Evolutionary conservation across 2,329 filamentous ascomycete genomes (phyloP), one percentile per base, ranked within the genome.

Genomic region (Nemania serpens): DNA sequence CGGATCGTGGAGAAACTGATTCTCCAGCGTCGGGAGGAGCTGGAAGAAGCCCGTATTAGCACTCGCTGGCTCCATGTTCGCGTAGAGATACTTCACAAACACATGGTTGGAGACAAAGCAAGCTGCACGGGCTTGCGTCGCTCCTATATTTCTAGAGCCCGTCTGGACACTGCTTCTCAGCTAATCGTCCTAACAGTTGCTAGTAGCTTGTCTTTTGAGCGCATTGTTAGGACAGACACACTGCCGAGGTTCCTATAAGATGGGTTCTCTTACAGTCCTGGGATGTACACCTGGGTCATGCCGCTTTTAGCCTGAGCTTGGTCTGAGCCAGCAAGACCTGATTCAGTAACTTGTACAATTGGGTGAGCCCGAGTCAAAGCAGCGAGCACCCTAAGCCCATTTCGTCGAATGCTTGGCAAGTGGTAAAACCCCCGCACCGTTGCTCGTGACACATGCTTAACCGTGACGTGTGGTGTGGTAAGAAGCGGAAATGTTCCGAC

Each of bases 31-130:
- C 11, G 66, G 65, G 6, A 60, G 39, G 3, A 42, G 33, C 56
- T 69, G 66, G 55, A 67, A 69, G 63, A 69, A 69, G 13, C 64
- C 66, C 11, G 18, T 62, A 25, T 61, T 55, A 50, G 63, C 65
- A 77, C 62, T 76, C 68, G 61, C 74, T 74, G 66, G 55, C 53
- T 67, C 64, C 67, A 69, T 69, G 5, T 37, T 60, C 34, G n/a
- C 4, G 18, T 41, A 13, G 20, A n/a, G 25, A 49, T 25, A 33
- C 25, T 36, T 52, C 41, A 17, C 48, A 41, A 12, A 49, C n/a
- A 22, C 46, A 43, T 55, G 9, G 34, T 37, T 36, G 18, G 12
- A 42, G 1, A 58, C 15, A 64, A 22, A 79, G 72, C 1, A 39
- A 39, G 36, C 7, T 29, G 25, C 25, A 29, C 25, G 7, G 25